These are phyloP conservation scores for Allium sativum DNA, from an alignment of 106 monocot species.

Conservation along the genomic window DNA sequence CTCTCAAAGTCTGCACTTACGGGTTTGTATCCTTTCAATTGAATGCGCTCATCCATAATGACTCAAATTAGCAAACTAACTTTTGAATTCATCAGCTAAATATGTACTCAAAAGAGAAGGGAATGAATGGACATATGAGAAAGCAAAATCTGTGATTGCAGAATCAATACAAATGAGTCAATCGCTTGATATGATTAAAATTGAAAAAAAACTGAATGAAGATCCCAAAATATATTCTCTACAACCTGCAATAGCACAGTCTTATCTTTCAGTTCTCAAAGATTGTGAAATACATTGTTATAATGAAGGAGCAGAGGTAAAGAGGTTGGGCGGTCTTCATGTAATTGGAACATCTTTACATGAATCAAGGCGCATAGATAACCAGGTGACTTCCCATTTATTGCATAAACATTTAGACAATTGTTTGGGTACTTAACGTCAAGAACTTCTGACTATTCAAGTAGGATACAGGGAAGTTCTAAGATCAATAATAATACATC, in stretches of 20 bases:
- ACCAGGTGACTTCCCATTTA: slow-evolving; percentile 48
- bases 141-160: slow-evolving; percentile 68
- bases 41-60: neutral
- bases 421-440: no score
- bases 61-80: neutral
- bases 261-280: slow-evolving; percentile 64
- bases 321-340: slow-evolving; percentile 90
- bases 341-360: slow-evolving; percentile 98
- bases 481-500: no score
- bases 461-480: no score
- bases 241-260: slow-evolving; percentile 45
- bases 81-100: slow-evolving; percentile 44
- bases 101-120: slow-evolving; percentile 61
- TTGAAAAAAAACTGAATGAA: slow-evolving; percentile 42
- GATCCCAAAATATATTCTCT: slow-evolving; percentile 66
- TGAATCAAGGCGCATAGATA: slow-evolving; percentile 96
- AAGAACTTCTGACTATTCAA: no score
- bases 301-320: slow-evolving; percentile 79
- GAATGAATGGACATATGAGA: slow-evolving; percentile 51
- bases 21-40: slow-evolving; percentile 33
- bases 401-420: neutral
- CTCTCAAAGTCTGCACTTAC: slow-evolving; percentile 80
- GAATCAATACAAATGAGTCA: slow-evolving; percentile 87
- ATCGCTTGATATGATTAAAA: slow-evolving; percentile 40
- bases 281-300: slow-evolving; percentile 85